Evolutionary conservation across 75 land plant species (phyloP), one percentile per base, ranked within the genome.

Genomic region (Chamaecyparis obtusa): DNA sequence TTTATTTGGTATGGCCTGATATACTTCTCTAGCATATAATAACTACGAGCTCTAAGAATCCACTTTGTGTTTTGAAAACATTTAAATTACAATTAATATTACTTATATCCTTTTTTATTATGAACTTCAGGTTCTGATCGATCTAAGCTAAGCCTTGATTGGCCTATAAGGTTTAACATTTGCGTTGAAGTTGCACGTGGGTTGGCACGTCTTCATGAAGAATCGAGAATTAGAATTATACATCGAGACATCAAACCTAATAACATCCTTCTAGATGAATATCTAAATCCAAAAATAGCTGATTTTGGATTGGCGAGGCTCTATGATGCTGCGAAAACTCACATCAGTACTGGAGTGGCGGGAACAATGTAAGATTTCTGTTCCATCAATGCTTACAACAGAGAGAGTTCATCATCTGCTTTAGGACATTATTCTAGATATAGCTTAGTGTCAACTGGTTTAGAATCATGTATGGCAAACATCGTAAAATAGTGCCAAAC

Each of bases 241-340:
- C 92, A 91, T 84, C 76, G 92, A 37, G 92, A 91, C 85, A 91
- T 91, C 69, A 91, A 91, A 85, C 77, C 92, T 14, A 91, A 89
- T 84, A 91, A 91, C 35, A 90, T 91, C 78, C 87, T 91, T 11
- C 87, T 91, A 78, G 89, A 84, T 46, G 36, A 85, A 8, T 82
- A 91, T 67, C 86, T 90, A 44, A 88, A 90, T 49, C 92, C 92
- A 32, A 84, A 81, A 46, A 84, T 90, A 37, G 89, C 91, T 5
- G 91, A 90, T 79, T 90, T 88, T 69, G 91, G 91, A 41, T 83
- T 90, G 54, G 91, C 91, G 17, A 36, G 71, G 84, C 89, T 90
- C 30, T 48, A 87, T 84, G 89, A 88, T 41, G 49, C 87, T 6
- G 84, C 83, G 39, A 86, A 91, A 57, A 90, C 89, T 5, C 91